Evolutionary conservation across 768 basidiomycete genomes (phyloP), one percentile per base, ranked within the genome.

Genomic region (Termitomyces sp.): DNA sequence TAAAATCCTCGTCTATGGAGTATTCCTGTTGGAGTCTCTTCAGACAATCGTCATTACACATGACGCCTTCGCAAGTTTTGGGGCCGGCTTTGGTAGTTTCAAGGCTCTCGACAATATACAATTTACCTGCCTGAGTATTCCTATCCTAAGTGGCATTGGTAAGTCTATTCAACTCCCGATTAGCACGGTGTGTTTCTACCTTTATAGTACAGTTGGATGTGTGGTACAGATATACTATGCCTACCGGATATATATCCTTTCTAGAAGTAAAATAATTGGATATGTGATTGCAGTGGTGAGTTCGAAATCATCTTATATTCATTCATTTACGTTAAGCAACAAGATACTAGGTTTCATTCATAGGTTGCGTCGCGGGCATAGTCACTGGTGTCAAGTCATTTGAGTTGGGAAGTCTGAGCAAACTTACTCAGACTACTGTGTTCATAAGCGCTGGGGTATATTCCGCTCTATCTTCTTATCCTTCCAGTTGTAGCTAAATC

Each of bases 161-260:
- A 38, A n/a, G 64, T 62, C 13, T 16, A 32, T 40, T 2, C 40
- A 41, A 20, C 4, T 1, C 36, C 24, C 3, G 10, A 54, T 20
- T 18, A 47, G n/a, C 26, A 22, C 6, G 11, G 11, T 41, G 5
- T 38, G 50, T 33, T 44, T 40, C 14, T n/a, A 36, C 3, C 35
- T 45, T 40, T 30, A 6, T 41, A 26, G 8, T 14, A 18, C 54
- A 74, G 72, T 70, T 13, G 68, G 67, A 5, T 69, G 69, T 46
- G 62, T 70, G 13, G 70, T 72, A 10, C 71, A 72, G 54, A 57
- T 64, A 36, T 66, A 69, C 33, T 74, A 71, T 63, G 71, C 70
- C n/a, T 69, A 71, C 52, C 68, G 72, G 16, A 70, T 74, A 30
- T 60, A 60, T 35, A 54, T 71, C 20, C 59, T 74, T n/a, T 67